Evolutionary conservation across 2,329 filamentous ascomycete genomes (phyloP).

Genomic region (Setomelanomma holmii): DNA sequence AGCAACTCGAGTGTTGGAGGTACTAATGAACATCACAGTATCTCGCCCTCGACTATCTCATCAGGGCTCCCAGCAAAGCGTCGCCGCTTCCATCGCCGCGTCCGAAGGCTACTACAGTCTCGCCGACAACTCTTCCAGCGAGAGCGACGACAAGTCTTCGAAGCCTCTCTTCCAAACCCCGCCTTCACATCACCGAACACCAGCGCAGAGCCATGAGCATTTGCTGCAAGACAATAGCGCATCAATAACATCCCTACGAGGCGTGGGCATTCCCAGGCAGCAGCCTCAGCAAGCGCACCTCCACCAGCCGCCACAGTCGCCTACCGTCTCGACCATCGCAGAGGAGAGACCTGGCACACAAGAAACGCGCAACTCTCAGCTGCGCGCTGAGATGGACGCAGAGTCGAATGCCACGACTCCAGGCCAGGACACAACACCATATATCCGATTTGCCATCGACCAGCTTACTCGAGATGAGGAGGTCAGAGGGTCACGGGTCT

Average conservation of each 20-base stretch:
- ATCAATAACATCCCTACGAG: conserved; percentile 42
- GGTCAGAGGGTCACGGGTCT: conserved; percentile 61
- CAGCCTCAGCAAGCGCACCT: conserved; percentile 23
- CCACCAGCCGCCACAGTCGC: conserved; percentile 29
- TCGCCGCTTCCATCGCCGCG: conserved; percentile 57
- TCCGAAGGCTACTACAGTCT: conserved; percentile 60
- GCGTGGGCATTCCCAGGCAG: conserved; percentile 42
- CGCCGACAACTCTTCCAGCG: conserved; percentile 49
- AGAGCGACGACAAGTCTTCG: conserved; percentile 37
- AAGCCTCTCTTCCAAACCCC: conserved; percentile 42
- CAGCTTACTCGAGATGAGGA: conserved; percentile 80
- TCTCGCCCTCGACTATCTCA: conserved; percentile 50
- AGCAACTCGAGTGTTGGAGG: conserved; percentile 5
- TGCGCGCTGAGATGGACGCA: conserved; percentile 37
- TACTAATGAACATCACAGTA: conserved; percentile 37
- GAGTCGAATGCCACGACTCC: conserved; percentile 58
- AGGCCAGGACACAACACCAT: conserved; percentile 82
- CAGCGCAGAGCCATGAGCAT: conserved; percentile 48
- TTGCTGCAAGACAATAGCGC: conserved; percentile 34
- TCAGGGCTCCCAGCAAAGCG: conserved; percentile 53
- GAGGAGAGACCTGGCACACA: conserved; percentile 41
- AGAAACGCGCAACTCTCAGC: conserved; percentile 29
- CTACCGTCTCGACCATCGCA: conserved; percentile 41
- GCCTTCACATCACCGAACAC: conserved; percentile 43
- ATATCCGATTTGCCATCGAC: conserved; percentile 88